Evolutionary conservation across 352 stramenopile species (phyloP).

Genomic region (Globisporangium ultimum): DNA sequence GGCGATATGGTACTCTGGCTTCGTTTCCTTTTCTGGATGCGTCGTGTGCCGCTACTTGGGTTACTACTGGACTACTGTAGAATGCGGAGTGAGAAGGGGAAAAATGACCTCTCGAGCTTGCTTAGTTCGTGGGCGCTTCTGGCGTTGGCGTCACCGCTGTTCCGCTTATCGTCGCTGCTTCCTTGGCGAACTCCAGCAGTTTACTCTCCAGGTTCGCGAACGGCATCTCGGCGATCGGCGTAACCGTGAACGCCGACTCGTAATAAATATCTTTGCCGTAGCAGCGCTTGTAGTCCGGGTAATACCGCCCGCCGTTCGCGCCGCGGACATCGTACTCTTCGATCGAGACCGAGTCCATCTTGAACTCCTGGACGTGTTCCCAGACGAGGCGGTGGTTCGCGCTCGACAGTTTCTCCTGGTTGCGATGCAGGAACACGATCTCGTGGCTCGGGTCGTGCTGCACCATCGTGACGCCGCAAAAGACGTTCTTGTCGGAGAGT

Average conservation of each 20-base stretch:
- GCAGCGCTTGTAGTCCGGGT: constrained; percentile 52
- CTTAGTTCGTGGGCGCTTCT: background rate
- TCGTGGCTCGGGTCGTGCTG: constrained; percentile 47
- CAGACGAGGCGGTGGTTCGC: constrained; percentile 36
- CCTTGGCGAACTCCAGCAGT: constrained; percentile 36
- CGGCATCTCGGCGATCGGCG: constrained; percentile 29
- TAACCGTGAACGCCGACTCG: constrained; percentile 48
- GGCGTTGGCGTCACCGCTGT: background rate
- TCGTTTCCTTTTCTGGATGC: no score
- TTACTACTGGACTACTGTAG: no score
- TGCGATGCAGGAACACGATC: constrained; percentile 66
- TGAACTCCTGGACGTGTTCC: constrained; percentile 52
- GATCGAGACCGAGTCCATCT: constrained; percentile 22
- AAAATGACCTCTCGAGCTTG: no score
- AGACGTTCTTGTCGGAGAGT: constrained; percentile 41
- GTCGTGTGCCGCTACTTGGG: no score
- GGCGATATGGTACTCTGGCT: no score
- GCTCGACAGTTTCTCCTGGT: constrained; percentile 60
- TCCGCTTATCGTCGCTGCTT: constrained; percentile 28
- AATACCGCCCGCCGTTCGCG: constrained; percentile 52
- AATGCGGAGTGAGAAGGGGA: no score
- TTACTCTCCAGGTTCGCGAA: constrained; percentile 42
- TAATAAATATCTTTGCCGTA: constrained; percentile 73
- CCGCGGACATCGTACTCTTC: constrained; percentile 55
- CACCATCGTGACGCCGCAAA: constrained; percentile 75